Conservation (phyloP, 2,329 filamentous ascomycete genomes). For the Beauveria scarabaeidicola region DNA sequence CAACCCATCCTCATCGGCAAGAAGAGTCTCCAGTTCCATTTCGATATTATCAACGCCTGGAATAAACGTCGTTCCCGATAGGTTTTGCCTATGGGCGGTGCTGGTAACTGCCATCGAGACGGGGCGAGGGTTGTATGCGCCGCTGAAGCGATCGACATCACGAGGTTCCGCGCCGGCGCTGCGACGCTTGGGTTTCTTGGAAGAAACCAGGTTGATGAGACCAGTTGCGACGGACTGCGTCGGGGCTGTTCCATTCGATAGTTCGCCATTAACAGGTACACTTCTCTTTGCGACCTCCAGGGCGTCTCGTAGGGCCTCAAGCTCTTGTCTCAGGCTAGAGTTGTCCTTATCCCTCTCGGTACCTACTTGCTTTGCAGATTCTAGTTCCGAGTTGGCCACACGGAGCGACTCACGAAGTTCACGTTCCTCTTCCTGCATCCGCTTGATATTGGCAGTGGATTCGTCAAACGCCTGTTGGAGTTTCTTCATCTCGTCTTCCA, state of each 20-base stretch:
- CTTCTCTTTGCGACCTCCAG: constrained; percentile 77
- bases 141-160: constrained; percentile 83
- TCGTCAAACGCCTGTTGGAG: constrained; percentile 85
- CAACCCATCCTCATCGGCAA: constrained; percentile 89
- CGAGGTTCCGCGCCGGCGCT: constrained; percentile 83
- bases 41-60: constrained; percentile 85
- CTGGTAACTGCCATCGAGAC: constrained; percentile 86
- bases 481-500: constrained; percentile 94
- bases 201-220: constrained; percentile 92
- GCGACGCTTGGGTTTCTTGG: constrained; percentile 92
- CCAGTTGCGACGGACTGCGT: constrained; percentile 55
- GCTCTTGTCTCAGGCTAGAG: constrained; percentile 72
- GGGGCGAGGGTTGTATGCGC: constrained; percentile 85
- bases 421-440: constrained; percentile 90
- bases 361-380: constrained; percentile 66
- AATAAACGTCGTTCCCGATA: constrained; percentile 69
- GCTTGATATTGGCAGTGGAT: constrained; percentile 80
- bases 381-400: constrained; percentile 70
- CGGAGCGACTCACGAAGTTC: constrained; percentile 75
- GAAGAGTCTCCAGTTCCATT: constrained; percentile 83
- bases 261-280: constrained; percentile 62
- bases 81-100: constrained; percentile 58
- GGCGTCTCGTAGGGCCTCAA: constrained; percentile 85
- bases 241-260: constrained; percentile 28
- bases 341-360: constrained; percentile 78